Base-by-base conservation (phyloP, 805 yeast species). In the Metschnikowia matae region DNA sequence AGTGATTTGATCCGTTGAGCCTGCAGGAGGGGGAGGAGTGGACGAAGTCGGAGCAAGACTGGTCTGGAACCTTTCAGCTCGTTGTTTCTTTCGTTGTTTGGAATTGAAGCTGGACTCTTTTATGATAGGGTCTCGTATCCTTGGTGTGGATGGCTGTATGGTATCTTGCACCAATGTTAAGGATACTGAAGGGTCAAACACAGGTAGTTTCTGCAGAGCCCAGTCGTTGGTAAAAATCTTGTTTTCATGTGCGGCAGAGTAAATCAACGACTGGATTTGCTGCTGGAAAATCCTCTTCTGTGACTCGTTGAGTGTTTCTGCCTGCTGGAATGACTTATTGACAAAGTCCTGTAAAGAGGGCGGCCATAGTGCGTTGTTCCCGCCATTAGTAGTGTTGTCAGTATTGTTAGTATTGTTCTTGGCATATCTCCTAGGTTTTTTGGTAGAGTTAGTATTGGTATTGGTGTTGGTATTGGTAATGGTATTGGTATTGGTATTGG, bases 191-290 rank as follows among this genome's bases (percentile, higher is more conserved):
- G 50, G 43, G 26, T 67, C 70, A 53, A 71, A 57, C 43, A 75
- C 54, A 1, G 89, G 89, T 5, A 84, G 54, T 31, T 65, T 63
- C 60, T 80, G 82, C 10, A 44, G 54, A 3, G 58, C 61, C 90
- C 90, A 85, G 52, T 82, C 76, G 54, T 79, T 82, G 0, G 64
- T 54, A 67, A 76, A 71, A 3, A 84, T 56, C 38, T 71, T 72
- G 20, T 68, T 66, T 43, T 70, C 66, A 2, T 66, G 64, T 15
- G 76, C 71, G 0, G 87, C 87, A 47, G 64, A 54, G 47, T 78
- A 73, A 26, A 85, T 70, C 34, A 82, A 58, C 10, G 62, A 53
- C 56, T 76, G 81, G 45, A 85, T 63, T 59, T 84, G 83, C 7
- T 56, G 50, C 53, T 81, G 80, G 58, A 83, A 74, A 34, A 60